Base-by-base conservation (phyloP, 371 early-diverging fungal genomes). In the Mortierella sp. region DNA sequence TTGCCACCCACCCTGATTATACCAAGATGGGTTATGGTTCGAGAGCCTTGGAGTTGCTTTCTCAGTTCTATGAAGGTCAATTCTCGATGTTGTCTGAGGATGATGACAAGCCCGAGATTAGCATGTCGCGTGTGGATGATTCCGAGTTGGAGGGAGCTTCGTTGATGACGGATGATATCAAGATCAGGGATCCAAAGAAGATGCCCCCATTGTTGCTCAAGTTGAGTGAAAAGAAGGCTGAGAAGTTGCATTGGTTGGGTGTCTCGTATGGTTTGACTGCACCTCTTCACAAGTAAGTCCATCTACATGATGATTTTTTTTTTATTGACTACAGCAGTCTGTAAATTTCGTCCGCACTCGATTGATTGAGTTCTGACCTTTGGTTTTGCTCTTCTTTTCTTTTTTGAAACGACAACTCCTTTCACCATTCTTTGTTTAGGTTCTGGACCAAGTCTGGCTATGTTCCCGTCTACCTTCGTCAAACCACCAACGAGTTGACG, bases 1-100 rank as follows among this genome's bases (percentile, higher is more conserved):
- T 99, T 70, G 99, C 99, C 37, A 98, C 99, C 1, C 99, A 99
- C 82, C 99, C 99, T 7, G 98, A 98, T 68, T 98, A 97, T 79
- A 87, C 92, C 57, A 89, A 93, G 71, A 99, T 98, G 99, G 99
- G 99, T 5, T 99, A 98, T 83, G 99, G 99, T 1, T 84, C 90
- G 21, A 88, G 95, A 19, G 95, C 98, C 7, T 81, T 99, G 30
- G 92, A 95, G 51, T 85, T 92, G 57, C 84, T 99, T 43, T 89
- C 90, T n/a, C 85, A 91, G 48, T 97, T 93, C 82, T 98, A 96
- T 84, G 88, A 90, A 77, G 96, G 96, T 37, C 86, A 94, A 74
- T 88, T 93, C 66, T 82, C 87, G 47, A 84, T 86, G 58, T 79
- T 98, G 57, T 82, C 82, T 45, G 97, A 97, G 74, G 81, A 82